phyloP scores from a whole-genome alignment of 2,329 filamentous ascomycete species.

The Graphilbum ipis-grandicollis region DNA sequence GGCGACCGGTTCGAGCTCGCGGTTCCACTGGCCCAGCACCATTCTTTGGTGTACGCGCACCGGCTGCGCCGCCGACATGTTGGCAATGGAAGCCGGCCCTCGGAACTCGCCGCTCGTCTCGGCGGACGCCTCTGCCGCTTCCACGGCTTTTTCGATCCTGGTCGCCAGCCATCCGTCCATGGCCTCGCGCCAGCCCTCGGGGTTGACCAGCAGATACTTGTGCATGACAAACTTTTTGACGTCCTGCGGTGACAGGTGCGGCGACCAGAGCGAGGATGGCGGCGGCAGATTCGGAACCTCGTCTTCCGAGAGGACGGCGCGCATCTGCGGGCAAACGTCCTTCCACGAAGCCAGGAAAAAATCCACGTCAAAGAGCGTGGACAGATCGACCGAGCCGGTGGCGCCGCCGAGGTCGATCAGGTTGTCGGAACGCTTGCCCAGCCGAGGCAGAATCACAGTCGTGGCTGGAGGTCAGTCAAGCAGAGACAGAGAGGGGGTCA shows the following conservation, averaged over 20 bases:
- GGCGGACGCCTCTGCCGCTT: neutral
- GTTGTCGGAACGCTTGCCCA: constrained; percentile 11
- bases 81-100: no score
- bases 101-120: no score
- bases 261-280: neutral
- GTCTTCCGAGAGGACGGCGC: constrained; percentile 4
- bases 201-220: constrained; percentile 8
- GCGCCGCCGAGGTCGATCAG: constrained; percentile 6
- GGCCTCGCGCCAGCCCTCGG: constrained; percentile 9
- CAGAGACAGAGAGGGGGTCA: no score
- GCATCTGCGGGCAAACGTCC: constrained; percentile 6
- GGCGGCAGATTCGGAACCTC: constrained; percentile 3
- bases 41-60: constrained; percentile 11
- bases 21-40: constrained; percentile 10
- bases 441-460: constrained; percentile 7
- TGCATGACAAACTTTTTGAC: constrained; percentile 5
- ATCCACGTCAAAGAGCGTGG: constrained; percentile 4
- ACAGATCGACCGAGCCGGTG: constrained; percentile 4
- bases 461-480: constrained; percentile 2
- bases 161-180: constrained; percentile 8
- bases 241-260: constrained; percentile 1
- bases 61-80: constrained; percentile 5
- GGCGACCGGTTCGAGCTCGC: constrained; percentile 9
- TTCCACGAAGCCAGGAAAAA: constrained; percentile 6
- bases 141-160: neutral